Base-by-base conservation (phyloP, 202 grass and related monocot species). In the Panicum hallii region DNA sequence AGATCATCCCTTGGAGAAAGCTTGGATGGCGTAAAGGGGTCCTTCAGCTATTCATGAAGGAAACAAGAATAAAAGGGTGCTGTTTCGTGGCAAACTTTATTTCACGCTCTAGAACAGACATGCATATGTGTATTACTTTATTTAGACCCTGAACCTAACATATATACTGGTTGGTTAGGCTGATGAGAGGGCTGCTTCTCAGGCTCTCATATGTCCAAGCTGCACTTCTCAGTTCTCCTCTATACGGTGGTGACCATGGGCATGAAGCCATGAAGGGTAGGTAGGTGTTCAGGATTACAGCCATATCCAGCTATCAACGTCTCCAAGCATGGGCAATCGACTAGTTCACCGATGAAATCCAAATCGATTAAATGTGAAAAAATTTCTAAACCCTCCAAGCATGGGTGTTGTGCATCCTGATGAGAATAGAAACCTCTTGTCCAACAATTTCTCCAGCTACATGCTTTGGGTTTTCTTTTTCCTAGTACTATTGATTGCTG, bases 21-120 rank as follows among this genome's bases (percentile, higher is more conserved):
- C 78, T 89, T 94, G 87, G 92, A 94, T 67, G 92, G 89, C 14
- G 86, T 94, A 52, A 94, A 89, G 83, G 92, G 92, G 11, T 89
- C 92, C 22, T 94, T 91, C 85, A 90, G 12, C 22, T 87, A 94
- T 47, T 91, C 79, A 54, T 87, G 1, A 46, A 60, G 50, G 42
- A 83, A 84, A 3, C 9, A 71, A 57, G 19, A 49, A 49, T 12
- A 49, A 49, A 67, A 16, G 7, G 7, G 7, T 60, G 73, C 5
- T 63, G 7, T 41, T 57, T 32, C 58, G 5, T 50, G 62, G 41
- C 61, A 50, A 86, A 68, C 41, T 83, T 70, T 70, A 70, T 77
- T 30, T 47, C 32, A 19, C 19, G 8, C 54, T 56, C 19, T n/a
- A n/a, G 54, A 56, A 57, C 7, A 57, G 7, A 57, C n/a, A 62